Evolutionary conservation across 1,284 basidiomycete genomes (phyloP).

Genomic region (Tilletiaria anomala): DNA sequence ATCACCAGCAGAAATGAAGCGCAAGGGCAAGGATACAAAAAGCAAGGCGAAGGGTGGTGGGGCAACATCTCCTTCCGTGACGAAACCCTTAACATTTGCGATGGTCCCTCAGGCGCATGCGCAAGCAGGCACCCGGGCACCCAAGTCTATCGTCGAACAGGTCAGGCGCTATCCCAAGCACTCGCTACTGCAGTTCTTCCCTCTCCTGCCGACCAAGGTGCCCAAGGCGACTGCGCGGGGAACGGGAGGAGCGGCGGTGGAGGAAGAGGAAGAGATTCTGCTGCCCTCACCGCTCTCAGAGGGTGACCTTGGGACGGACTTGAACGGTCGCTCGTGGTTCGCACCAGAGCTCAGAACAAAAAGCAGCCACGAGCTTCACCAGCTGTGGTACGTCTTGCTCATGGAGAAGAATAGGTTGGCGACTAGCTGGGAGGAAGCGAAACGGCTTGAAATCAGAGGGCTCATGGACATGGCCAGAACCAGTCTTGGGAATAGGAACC

Average conservation of each 20-base stretch:
- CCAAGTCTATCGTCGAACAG: slow-evolving; percentile 3
- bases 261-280: slow-evolving; percentile 8
- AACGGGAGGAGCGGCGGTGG: not conserved
- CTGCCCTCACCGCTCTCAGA: slow-evolving; percentile 18
- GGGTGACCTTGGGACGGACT: slow-evolving; percentile 13
- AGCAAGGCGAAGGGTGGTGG: not conserved
- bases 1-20: no score
- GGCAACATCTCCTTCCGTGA: not conserved
- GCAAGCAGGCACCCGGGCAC: slow-evolving; percentile 7
- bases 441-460: slow-evolving; percentile 15
- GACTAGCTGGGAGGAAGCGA: slow-evolving; percentile 28
- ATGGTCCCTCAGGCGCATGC: slow-evolving; percentile 10
- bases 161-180: slow-evolving; percentile 22
- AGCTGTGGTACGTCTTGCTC: slow-evolving; percentile 35
- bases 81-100: not conserved
- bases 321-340: slow-evolving; percentile 19
- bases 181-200: slow-evolving; percentile 33
- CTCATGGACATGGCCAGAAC: slow-evolving; percentile 17
- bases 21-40: no score
- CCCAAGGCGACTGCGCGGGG: not conserved
- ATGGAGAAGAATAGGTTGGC: slow-evolving; percentile 32
- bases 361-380: slow-evolving; percentile 31
- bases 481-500: slow-evolving; percentile 20
- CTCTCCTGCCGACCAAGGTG: slow-evolving; percentile 4
- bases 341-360: slow-evolving; percentile 32